These are phyloP conservation scores for Choanephora cucurbitarum DNA, from an alignment of 371 early-diverging fungal species.

Conservation along the genomic window DNA sequence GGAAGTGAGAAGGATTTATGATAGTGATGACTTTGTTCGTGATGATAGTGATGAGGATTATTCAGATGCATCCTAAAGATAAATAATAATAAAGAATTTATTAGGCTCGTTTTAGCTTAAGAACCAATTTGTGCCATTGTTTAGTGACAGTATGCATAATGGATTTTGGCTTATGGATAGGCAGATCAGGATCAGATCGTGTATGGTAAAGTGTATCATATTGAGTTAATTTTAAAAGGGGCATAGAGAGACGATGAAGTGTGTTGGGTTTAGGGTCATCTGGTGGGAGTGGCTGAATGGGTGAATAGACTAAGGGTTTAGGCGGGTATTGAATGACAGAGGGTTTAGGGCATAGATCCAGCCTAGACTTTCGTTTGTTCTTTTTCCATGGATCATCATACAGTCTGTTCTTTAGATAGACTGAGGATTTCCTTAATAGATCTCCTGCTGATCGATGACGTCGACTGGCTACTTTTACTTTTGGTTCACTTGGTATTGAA, in stretches of 20 bases:
- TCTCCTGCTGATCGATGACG: conserved; percentile 16
- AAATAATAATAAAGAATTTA: background rate
- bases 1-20: conserved; percentile 12
- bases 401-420: conserved; percentile 20
- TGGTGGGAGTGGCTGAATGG: conserved; percentile 28
- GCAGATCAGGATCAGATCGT: conserved; percentile 23
- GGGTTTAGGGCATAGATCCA: no score
- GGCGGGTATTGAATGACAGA: conserved; percentile 37
- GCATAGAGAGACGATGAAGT: conserved; percentile 21
- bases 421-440: conserved; percentile 29
- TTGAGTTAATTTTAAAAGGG: conserved; percentile 11
- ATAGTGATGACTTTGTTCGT: conserved; percentile 21
- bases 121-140: conserved; percentile 17
- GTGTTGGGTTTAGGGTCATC: conserved; percentile 9
- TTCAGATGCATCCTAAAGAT: no score
- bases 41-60: conserved; percentile 31
- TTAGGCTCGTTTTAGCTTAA: background rate
- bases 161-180: background rate
- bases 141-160: conserved; percentile 10
- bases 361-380: no score
- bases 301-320: conserved; percentile 29
- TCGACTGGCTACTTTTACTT: background rate
- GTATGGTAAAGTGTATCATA: conserved; percentile 8
- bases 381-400: conserved; percentile 4
- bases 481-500: no score